phyloP scores from a whole-genome alignment of 176 grass and related monocot species.

The Hordeum marinum region DNA sequence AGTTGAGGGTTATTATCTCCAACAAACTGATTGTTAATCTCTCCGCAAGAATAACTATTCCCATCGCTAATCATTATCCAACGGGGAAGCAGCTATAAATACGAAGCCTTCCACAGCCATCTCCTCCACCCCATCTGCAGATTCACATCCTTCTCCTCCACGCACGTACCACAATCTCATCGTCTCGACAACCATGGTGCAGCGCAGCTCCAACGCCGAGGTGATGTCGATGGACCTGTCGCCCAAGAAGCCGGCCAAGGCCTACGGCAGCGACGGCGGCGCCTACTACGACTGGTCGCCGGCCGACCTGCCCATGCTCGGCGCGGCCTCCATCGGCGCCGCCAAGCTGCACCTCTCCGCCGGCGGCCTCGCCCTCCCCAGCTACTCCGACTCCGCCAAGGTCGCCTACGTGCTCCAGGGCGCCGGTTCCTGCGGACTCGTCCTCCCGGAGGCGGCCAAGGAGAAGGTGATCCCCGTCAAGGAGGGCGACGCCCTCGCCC shows the following conservation, averaged over 20 bases:
- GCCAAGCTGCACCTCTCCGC: conserved; percentile 56
- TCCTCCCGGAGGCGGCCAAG: conserved; percentile 46
- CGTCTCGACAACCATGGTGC: not conserved
- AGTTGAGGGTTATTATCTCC: not conserved
- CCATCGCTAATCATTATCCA: not conserved
- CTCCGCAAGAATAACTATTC: not conserved
- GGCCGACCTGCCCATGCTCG: conserved; percentile 66
- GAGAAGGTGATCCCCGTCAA: conserved; percentile 72
- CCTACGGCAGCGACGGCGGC: conserved; percentile 43
- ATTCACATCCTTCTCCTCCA: not conserved
- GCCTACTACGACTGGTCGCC: conserved; percentile 61
- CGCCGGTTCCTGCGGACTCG: conserved; percentile 34
- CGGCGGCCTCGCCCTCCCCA: conserved; percentile 53
- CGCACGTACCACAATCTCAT: not conserved
- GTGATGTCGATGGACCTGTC: conserved; percentile 35
- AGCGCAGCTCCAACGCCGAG: not conserved
- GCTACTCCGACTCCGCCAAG: conserved; percentile 78
- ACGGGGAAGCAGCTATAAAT: not conserved
- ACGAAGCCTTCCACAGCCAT: not conserved
- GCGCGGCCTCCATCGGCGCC: conserved; percentile 58
- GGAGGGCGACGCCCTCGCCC: conserved; percentile 57
- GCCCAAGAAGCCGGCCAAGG: conserved; percentile 37
- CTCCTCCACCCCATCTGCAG: not conserved
- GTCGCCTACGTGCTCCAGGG: conserved; percentile 74
- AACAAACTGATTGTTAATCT: not conserved